A percentile compares a stretch with the other conserved stretches of the same genome.
Conservation (phyloP, 208 protist species). For the Wallacemonas sp. region DNA sequence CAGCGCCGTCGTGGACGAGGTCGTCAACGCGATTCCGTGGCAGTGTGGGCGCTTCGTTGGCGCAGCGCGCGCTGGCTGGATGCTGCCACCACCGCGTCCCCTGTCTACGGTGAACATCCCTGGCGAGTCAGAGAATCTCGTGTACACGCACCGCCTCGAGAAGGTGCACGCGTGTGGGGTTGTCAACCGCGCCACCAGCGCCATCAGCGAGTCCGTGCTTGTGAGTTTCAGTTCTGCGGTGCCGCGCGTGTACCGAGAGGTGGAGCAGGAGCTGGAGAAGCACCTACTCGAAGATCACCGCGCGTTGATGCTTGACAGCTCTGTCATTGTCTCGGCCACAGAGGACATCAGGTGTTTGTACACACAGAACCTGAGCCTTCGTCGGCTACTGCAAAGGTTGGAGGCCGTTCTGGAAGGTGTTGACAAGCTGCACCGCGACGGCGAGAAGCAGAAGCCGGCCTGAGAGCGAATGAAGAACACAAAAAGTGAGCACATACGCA, state of each 20-base stretch:
- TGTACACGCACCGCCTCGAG: no score
- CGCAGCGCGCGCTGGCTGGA: constrained; percentile 53
- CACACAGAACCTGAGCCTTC: constrained; percentile 60
- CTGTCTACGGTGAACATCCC: constrained; percentile 10
- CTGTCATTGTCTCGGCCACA: constrained; percentile 20
- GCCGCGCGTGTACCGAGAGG: constrained; percentile 51
- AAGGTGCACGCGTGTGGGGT: constrained; percentile 21
- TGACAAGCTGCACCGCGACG: constrained; percentile 33
- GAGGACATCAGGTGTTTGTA: constrained; percentile 47
- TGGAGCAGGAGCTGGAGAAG: constrained; percentile 75
- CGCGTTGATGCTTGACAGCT: constrained; percentile 59
- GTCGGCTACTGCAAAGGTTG: constrained; percentile 36
- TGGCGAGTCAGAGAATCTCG: no score
- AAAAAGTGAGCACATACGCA: constrained; percentile 1
- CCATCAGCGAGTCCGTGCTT: constrained; percentile 54
- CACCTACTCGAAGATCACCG: constrained; percentile 64
- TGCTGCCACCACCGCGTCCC: constrained; percentile 38
- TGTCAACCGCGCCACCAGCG: constrained; percentile 58
- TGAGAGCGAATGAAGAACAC: background rate
- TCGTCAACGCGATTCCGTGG: constrained; percentile 26
- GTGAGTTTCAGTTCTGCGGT: constrained; percentile 44
- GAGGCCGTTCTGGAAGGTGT: constrained; percentile 37
- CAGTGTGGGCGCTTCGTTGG: constrained; percentile 41
- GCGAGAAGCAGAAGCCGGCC: background rate
- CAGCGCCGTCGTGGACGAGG: constrained; percentile 20